Evolutionary conservation across 139 green algal species (phyloP), one percentile per base, ranked within the genome.

Genomic region (Auxenochlorella protothecoides): DNA sequence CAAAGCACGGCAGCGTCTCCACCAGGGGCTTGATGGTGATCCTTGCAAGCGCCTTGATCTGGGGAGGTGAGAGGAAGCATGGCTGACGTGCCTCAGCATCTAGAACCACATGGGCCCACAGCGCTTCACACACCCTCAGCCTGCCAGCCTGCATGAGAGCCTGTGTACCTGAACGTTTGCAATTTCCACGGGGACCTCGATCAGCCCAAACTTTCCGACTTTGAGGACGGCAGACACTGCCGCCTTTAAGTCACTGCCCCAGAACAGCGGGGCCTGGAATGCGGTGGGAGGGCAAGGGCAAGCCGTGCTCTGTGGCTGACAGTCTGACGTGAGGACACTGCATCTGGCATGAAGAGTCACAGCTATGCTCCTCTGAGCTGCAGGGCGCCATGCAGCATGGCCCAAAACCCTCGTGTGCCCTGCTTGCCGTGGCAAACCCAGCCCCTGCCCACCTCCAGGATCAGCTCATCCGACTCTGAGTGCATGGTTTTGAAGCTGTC

Each of bases 1-100:
- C 88, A n/a, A 92, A 63, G 77, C 86, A 92, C 53, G 88, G 88
- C 44, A 93, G 81, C 51, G 79, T 85, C 70, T 94, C 89, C 52
- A 92, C 83, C 74, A 94, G 79, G 12, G 84, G 82, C 56, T 81
- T 82, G 8, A 93, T 68, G 5, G 85, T 84, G 67, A 92, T 82
- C 65, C 88, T 81, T 3, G 79, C 59, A 51, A 81, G 15, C 3
- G 80, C 77, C 59, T 84, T 78, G 66, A 85, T 68, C 79, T 84
- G 75, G 64, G 27, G 27, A 76, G 0, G 60, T 5, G 6, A 15
- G 67, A 5, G 13, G 54, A 15, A 51, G 59, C 59, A 13, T 64
- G 59, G 59, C 12, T 64, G 12, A 64, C 12, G 12, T 12, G 59
- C 59, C 59, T n/a, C 12, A n/a, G 59, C 59, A 64, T 64, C 59